Evolutionary conservation across 495 filamentous ascomycete genomes (phyloP).

Genomic region (Penicillium cataractarum): DNA sequence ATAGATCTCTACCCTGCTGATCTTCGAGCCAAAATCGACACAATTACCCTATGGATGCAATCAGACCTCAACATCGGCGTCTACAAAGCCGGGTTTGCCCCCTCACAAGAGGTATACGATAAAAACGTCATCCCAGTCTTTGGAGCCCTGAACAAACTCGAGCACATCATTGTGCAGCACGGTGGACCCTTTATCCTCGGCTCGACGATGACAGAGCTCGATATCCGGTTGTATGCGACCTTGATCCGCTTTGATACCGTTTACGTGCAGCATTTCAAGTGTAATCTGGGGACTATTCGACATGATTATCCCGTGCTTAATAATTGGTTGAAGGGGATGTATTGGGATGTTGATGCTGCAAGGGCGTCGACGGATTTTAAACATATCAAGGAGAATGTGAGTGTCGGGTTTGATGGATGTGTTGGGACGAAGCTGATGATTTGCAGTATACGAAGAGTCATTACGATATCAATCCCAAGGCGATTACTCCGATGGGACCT

Average conservation of each 20-base stretch:
- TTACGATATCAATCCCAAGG: slow-evolving; percentile 60
- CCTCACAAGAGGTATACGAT: slow-evolving; percentile 51
- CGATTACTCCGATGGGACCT: slow-evolving; percentile 68
- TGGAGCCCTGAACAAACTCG: slow-evolving; percentile 55
- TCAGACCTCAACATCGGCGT: slow-evolving; percentile 53
- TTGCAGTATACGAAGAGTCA: slow-evolving; percentile 58
- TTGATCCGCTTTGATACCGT: slow-evolving; percentile 54
- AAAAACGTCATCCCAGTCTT: slow-evolving; percentile 49
- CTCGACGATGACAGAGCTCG: slow-evolving; percentile 50
- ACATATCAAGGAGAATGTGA: slow-evolving; percentile 62
- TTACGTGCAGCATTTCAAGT: slow-evolving; percentile 63
- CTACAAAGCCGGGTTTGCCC: slow-evolving; percentile 59
- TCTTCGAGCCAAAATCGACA: slow-evolving; percentile 48
- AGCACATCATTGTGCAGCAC: slow-evolving; percentile 45
- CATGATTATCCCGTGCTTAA: slow-evolving; percentile 55
- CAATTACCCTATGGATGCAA: slow-evolving; percentile 48
- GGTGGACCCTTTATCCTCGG: slow-evolving; percentile 54
- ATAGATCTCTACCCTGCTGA: slow-evolving; percentile 51
- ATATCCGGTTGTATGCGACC: slow-evolving; percentile 54
- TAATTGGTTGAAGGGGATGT: slow-evolving; percentile 56
- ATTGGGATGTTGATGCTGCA: slow-evolving; percentile 53
- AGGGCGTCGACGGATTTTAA: slow-evolving; percentile 58
- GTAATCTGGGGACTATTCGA: slow-evolving; percentile 57
- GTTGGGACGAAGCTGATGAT: background rate
- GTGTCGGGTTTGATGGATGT: background rate